Conservation (phyloP, 2,329 filamentous ascomycete genomes). For the Fusarium sp. region DNA sequence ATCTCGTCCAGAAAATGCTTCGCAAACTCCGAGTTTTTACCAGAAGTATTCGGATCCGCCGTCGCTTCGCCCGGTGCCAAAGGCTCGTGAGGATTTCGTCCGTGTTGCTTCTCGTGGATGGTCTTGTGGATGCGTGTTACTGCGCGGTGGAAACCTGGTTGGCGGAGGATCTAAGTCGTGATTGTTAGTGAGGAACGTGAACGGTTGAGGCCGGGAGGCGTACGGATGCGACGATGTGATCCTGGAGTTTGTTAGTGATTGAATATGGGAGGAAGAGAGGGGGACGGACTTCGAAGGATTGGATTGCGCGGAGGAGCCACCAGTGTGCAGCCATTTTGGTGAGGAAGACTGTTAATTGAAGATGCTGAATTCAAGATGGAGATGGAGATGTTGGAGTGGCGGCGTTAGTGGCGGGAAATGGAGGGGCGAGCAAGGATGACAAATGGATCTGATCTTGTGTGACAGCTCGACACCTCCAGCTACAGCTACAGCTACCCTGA, state of each 20-base stretch:
- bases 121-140: constrained; percentile 62
- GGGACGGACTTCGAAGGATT: constrained; percentile 46
- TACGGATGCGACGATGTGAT: constrained; percentile 48
- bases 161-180: constrained; percentile 56
- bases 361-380: neutral
- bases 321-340: constrained; percentile 46
- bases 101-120: constrained; percentile 59
- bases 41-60: constrained; percentile 47
- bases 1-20: constrained; percentile 61
- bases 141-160: constrained; percentile 60
- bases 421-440: constrained; percentile 30
- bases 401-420: neutral
- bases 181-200: constrained; percentile 3
- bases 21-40: constrained; percentile 49
- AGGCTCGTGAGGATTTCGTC: constrained; percentile 60
- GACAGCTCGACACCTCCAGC: neutral
- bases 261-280: accelerated
- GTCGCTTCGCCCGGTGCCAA: constrained; percentile 63
- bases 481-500: constrained; percentile 12
- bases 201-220: neutral
- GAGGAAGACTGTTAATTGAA: neutral
- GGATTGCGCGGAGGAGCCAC: constrained; percentile 48
- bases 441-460: neutral
- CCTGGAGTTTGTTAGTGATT: constrained; percentile 38
- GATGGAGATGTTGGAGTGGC: neutral